Evolutionary conservation across 1,284 basidiomycete species (phyloP).

Genomic region (Tremellales sp.): DNA sequence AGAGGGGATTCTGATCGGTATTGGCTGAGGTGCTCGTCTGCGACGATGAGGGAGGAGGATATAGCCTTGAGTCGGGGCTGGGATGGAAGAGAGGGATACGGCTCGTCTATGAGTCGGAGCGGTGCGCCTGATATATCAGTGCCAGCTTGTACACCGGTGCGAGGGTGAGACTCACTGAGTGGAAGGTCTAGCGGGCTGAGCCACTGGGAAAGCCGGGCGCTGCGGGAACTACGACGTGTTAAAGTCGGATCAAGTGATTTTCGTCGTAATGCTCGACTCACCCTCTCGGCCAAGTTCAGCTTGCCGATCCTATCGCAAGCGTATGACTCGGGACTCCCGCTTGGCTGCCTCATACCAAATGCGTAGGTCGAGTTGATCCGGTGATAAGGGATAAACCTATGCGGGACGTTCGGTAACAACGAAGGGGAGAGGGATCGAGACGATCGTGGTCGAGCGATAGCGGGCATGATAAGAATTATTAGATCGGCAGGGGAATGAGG

Average conservation of each 20-base stretch:
- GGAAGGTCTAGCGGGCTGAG: no score
- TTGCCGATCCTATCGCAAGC: no score
- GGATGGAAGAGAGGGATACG: conserved; percentile 10
- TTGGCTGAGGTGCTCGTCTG: not conserved
- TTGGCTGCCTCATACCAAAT: no score
- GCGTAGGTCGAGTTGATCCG: not conserved
- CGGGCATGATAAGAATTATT: not conserved
- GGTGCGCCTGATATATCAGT: no score
- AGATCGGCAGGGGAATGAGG: not conserved
- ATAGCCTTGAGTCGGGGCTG: conserved; percentile 17
- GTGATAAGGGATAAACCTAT: not conserved
- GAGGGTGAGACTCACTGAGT: no score
- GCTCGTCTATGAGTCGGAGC: conserved; percentile 13
- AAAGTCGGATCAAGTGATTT: no score
- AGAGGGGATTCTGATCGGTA: not conserved
- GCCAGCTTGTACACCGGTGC: no score
- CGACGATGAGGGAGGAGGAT: conserved; percentile 8
- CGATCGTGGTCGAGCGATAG: not conserved
- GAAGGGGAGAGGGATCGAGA: not conserved
- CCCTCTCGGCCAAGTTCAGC: not conserved
- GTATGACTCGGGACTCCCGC: no score
- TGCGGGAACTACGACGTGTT: no score
- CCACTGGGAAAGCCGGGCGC: no score
- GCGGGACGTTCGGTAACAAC: not conserved
- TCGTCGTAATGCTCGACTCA: no score